Evolutionary conservation across 1,284 basidiomycete genomes (phyloP).

Genomic region (Sporisorium graminicola): DNA sequence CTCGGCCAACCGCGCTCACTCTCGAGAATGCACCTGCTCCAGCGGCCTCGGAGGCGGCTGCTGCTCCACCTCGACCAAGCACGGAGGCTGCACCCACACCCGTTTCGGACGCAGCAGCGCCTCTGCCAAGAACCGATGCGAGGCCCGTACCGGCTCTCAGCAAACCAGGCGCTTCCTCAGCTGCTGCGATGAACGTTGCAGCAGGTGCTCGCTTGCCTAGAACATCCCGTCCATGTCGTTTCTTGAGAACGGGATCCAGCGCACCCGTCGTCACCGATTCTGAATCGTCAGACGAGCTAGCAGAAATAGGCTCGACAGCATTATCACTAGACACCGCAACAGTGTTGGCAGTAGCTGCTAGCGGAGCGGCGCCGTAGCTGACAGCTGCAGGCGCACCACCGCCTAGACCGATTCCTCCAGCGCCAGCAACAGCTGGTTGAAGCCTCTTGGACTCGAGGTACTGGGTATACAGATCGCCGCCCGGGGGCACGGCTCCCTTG

Average conservation of each 20-base stretch:
- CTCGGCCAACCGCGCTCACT: background rate
- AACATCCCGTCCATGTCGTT: constrained; percentile 1
- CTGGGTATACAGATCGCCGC: constrained; percentile 33
- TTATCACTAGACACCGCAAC: background rate
- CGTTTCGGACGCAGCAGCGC: constrained; percentile 7
- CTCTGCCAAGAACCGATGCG: background rate
- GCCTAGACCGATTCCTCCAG: background rate
- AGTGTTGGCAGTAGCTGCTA: background rate
- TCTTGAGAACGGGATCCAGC: constrained; percentile 20
- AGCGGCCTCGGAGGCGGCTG: background rate
- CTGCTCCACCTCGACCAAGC: background rate
- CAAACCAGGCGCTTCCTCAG: background rate
- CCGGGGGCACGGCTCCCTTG: constrained; percentile 22
- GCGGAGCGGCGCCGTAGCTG: background rate
- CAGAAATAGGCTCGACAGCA: background rate
- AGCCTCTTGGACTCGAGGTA: constrained; percentile 24
- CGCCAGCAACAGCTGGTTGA: background rate
- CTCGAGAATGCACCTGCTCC: background rate
- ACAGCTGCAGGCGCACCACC: background rate
- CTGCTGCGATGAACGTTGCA: background rate
- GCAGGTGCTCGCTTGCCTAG: constrained; percentile 12
- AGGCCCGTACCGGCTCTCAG: constrained; percentile 4
- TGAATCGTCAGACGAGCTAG: background rate
- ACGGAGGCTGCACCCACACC: background rate
- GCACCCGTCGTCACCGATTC: background rate